These are phyloP conservation scores for Plasmodium malariae DNA, from an alignment of 169 alveolate genomes.

Conservation along the genomic window DNA sequence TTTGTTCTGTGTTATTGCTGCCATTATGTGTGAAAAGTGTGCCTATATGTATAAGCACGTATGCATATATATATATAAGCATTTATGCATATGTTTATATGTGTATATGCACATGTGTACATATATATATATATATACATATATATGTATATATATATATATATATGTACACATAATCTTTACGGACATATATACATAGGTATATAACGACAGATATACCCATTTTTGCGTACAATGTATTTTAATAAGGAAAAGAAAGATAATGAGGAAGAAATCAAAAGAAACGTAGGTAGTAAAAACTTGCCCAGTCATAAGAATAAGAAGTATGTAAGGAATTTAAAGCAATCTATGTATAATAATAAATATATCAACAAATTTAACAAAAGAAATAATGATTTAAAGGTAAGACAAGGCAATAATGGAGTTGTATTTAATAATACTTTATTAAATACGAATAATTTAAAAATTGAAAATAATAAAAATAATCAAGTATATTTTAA, in stretches of 20 bases:
- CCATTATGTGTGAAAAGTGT: too few species aligned
- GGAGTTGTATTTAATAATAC: constrained; percentile 18
- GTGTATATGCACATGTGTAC: neutral
- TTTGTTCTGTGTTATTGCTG: too few species aligned
- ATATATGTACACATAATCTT: neutral
- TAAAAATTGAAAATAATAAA: constrained; percentile 30
- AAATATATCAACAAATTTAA: constrained; percentile 60
- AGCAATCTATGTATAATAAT: constrained; percentile 37
- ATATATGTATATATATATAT: constrained; percentile 14
- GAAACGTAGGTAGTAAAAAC: constrained; percentile 14
- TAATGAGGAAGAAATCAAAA: constrained; percentile 42
- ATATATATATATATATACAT: constrained; percentile 2
- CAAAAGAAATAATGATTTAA: constrained; percentile 27
- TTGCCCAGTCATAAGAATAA: constrained; percentile 36
- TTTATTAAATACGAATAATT: constrained; percentile 12
- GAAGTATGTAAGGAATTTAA: constrained; percentile 47
- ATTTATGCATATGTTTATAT: neutral
- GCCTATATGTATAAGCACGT: neutral
- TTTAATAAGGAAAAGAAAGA: constrained; percentile 48
- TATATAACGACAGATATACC: neutral
- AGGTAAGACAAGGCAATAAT: constrained; percentile 14
- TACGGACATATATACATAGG: neutral
- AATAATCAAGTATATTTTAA: constrained; percentile 7
- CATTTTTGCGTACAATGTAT: constrained; percentile 16
- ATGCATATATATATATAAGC: neutral